phyloP scores from a whole-genome alignment of 345 rosid species.

The Aquilaria sinensis region DNA sequence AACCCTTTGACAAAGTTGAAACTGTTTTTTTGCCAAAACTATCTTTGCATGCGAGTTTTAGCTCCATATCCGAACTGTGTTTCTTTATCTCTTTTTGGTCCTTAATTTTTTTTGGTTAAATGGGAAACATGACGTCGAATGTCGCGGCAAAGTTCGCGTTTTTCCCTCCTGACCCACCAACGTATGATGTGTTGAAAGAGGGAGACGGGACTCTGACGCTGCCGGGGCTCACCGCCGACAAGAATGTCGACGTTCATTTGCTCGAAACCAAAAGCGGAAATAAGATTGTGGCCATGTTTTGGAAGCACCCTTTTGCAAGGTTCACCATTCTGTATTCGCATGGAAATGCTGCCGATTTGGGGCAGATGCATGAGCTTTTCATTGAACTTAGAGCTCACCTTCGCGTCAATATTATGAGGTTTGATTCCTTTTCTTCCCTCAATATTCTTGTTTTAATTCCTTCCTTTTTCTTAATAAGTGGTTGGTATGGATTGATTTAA shows the following conservation, averaged over 20 bases:
- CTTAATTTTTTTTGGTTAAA: constrained; percentile 14
- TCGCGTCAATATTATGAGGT: constrained; percentile 96
- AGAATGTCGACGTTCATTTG: constrained; percentile 75
- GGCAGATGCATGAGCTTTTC: constrained; percentile 95
- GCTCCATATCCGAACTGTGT: constrained; percentile 9
- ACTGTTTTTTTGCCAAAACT: background rate
- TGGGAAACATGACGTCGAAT: constrained; percentile 93
- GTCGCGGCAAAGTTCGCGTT: constrained; percentile 98
- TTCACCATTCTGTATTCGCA: constrained; percentile 92
- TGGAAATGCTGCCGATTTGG: constrained; percentile 97
- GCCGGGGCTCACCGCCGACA: constrained; percentile 66
- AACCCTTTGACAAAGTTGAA: background rate
- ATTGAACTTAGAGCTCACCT: constrained; percentile 94
- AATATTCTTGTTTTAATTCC: background rate
- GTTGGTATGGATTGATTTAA: background rate
- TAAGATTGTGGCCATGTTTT: constrained; percentile 80
- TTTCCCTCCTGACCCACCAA: constrained; percentile 94
- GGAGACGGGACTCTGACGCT: constrained; percentile 61
- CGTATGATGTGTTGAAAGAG: constrained; percentile 56
- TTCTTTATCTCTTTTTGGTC: background rate
- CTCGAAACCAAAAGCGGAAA: constrained; percentile 73
- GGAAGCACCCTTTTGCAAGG: constrained; percentile 92
- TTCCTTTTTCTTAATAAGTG: background rate
- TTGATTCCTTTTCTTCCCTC: background rate
- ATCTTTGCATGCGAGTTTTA: constrained; percentile 13